These are phyloP conservation scores for Salvia rosmarinus DNA, from an alignment of 257 asterid genomes.

Conservation along the genomic window DNA sequence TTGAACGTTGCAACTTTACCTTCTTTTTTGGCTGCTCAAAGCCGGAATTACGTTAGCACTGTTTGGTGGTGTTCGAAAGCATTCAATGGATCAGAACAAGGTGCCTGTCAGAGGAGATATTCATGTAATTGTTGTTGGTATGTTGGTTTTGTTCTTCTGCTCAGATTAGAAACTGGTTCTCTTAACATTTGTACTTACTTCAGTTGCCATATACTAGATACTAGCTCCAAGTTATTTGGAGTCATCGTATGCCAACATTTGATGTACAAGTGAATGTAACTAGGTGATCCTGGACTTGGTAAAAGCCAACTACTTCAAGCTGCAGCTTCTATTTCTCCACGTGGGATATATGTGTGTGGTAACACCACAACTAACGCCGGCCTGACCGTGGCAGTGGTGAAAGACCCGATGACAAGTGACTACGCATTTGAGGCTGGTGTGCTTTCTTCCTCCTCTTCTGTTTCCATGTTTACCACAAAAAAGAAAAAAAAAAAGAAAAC, in stretches of 20 bases:
- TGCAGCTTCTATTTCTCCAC: slow-evolving; percentile 97
- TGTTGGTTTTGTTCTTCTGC: slow-evolving; percentile 35
- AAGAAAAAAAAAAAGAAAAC: no score
- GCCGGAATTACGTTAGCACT: slow-evolving; percentile 85
- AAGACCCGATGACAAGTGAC: slow-evolving; percentile 90
- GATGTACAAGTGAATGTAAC: slow-evolving; percentile 25
- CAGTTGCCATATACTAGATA: slow-evolving; percentile 21
- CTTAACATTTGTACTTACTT: slow-evolving; percentile 20
- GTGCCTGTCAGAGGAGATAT: slow-evolving; percentile 99
- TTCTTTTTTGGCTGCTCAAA: slow-evolving; percentile 40
- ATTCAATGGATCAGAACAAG: slow-evolving; percentile 94
- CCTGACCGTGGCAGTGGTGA: slow-evolving; percentile 97
- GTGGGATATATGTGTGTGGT: slow-evolving; percentile 97
- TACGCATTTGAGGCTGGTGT: slow-evolving; percentile 98
- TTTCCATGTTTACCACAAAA: slow-evolving; percentile 28
- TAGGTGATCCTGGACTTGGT: slow-evolving; percentile 99
- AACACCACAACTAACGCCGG: slow-evolving; percentile 98
- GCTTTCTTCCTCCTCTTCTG: slow-evolving; percentile 32
- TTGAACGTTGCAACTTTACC: background rate
- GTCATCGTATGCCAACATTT: slow-evolving; percentile 31
- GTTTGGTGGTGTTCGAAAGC: slow-evolving; percentile 94
- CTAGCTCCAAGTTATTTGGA: slow-evolving; percentile 26
- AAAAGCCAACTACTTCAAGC: slow-evolving; percentile 98
- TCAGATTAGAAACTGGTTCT: slow-evolving; percentile 12
- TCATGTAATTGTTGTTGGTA: slow-evolving; percentile 90